A percentile compares a stretch with the other conserved stretches of the same genome.
Evolutionary conservation across 345 rosid species (phyloP).

Genomic region (Melaleuca quinquenervia): DNA sequence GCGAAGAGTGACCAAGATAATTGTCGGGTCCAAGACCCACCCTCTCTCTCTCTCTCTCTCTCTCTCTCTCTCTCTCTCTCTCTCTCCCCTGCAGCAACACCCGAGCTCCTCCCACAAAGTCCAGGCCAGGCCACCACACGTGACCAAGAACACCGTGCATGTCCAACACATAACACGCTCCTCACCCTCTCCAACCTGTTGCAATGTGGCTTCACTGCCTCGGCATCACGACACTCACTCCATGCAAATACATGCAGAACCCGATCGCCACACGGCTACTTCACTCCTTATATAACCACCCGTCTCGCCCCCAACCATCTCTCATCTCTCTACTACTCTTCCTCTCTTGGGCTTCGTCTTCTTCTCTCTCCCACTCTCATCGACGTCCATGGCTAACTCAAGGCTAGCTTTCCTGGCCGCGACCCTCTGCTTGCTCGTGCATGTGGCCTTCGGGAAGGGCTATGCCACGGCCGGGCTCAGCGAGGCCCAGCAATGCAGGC

Average conservation of each 20-base stretch:
- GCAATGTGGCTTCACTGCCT: background rate
- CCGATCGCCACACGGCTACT: background rate
- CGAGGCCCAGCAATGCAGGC: slow-evolving; percentile 14
- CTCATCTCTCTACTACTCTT: background rate
- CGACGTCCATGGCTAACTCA: background rate
- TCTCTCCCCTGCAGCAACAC: background rate
- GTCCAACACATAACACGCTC: background rate
- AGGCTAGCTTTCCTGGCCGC: background rate
- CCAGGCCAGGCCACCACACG: background rate
- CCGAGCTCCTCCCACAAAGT: background rate
- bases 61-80: background rate
- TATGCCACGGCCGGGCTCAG: slow-evolving; percentile 1
- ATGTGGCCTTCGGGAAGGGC: background rate
- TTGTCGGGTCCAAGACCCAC: background rate
- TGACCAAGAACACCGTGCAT: background rate
- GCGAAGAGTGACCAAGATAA: background rate
- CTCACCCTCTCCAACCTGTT: background rate
- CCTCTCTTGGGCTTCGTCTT: background rate
- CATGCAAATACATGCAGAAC: background rate
- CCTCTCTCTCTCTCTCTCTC: background rate
- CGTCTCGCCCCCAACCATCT: background rate
- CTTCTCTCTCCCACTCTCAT: background rate
- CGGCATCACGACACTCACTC: background rate
- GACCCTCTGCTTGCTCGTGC: slow-evolving; percentile 2
- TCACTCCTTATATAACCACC: background rate